phyloP scores from a whole-genome alignment of 352 stramenopile species.

The Phytophthora melonis region DNA sequence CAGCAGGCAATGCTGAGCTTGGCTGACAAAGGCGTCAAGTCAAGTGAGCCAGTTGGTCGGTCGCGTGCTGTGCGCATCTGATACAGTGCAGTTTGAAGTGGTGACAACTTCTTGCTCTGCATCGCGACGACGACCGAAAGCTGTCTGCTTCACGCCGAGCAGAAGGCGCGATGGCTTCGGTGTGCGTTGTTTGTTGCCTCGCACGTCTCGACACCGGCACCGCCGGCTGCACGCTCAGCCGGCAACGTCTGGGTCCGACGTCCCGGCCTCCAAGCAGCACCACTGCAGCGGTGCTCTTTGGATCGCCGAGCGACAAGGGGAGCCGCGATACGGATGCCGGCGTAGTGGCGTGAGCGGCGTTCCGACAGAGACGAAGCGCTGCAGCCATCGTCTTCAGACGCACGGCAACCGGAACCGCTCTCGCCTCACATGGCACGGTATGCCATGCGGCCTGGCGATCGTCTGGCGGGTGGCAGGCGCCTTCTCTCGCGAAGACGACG shows the following conservation, averaged over 20 bases:
- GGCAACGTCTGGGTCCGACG: conserved; percentile 19
- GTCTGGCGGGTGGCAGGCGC: conserved; percentile 32
- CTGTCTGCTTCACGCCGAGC: conserved; percentile 6
- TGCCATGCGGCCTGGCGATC: conserved; percentile 11
- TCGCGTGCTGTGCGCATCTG: conserved; percentile 20
- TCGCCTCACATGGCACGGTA: not conserved
- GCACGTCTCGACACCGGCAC: not conserved
- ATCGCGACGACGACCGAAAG: conserved; percentile 18
- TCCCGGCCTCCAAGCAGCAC: not conserved
- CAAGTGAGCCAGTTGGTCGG: not conserved
- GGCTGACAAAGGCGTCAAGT: not conserved
- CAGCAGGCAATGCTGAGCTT: not conserved
- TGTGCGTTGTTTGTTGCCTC: not conserved
- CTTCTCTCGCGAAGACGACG: conserved; percentile 1
- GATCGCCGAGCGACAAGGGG: conserved; percentile 1
- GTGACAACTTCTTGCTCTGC: conserved; percentile 22
- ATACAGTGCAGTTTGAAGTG: conserved; percentile 31
- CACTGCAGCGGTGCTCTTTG: not conserved
- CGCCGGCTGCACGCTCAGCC: conserved; percentile 4
- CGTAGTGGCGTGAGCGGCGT: conserved; percentile 13
- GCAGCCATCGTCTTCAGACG: conserved; percentile 31
- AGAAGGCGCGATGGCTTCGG: conserved; percentile 37
- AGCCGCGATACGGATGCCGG: conserved; percentile 19
- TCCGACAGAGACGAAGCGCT: conserved; percentile 21
- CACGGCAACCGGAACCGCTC: conserved; percentile 9